Conservation (phyloP, 1,284 basidiomycete genomes). For the Somion occarium region DNA sequence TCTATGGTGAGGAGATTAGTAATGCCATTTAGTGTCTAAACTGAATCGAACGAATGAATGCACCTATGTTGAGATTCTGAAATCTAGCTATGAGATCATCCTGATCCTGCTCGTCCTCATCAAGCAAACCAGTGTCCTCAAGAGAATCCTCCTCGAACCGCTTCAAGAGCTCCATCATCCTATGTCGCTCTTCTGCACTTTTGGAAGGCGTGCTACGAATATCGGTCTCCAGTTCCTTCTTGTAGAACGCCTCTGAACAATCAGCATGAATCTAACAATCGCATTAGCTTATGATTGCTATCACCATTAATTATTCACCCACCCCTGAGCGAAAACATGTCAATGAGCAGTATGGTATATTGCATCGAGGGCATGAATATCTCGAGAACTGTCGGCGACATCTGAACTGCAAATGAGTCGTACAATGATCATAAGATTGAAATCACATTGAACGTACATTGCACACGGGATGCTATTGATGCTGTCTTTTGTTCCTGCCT, state of each 20-base stretch:
- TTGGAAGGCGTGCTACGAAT: conserved; percentile 52
- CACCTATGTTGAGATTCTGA: conserved; percentile 58
- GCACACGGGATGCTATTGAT: conserved; percentile 29
- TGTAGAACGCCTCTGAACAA: conserved; percentile 77
- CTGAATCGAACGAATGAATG: background rate
- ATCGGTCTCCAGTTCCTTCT: conserved; percentile 60
- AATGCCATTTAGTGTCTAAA: background rate
- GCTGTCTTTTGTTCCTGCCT: conserved; percentile 6
- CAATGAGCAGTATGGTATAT: conserved; percentile 74
- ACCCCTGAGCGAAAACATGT: conserved; percentile 73
- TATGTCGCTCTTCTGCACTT: conserved; percentile 46
- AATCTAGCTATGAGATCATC: conserved; percentile 49
- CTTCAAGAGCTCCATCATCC: conserved; percentile 67
- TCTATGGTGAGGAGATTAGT: conserved; percentile 32
- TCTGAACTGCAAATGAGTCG: conserved; percentile 33
- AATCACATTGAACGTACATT: conserved; percentile 26
- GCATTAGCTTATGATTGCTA: background rate
- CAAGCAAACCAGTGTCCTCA: conserved; percentile 31
- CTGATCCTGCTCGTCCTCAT: conserved; percentile 38
- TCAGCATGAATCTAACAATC: conserved; percentile 53
- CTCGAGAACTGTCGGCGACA: conserved; percentile 71
- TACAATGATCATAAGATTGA: background rate
- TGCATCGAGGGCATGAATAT: conserved; percentile 79
- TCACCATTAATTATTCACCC: too few species aligned
- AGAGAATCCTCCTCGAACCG: conserved; percentile 61